These are phyloP conservation scores for Citrus hindsii DNA, from an alignment of 345 rosid genomes.

Conservation along the genomic window DNA sequence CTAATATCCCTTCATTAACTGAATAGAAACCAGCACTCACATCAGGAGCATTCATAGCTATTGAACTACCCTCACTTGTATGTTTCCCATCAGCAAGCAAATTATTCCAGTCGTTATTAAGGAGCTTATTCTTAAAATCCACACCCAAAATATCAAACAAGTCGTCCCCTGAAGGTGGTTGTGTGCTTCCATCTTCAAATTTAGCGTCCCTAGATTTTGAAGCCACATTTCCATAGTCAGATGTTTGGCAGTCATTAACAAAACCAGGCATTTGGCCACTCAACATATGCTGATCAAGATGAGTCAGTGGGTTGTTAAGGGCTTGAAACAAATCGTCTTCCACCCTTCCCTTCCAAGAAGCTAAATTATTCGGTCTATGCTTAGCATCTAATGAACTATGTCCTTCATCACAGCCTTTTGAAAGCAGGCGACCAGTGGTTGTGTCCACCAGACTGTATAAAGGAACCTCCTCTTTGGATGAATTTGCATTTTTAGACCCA, in stretches of 20 bases:
- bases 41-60: slow-evolving; percentile 32
- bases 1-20: slow-evolving; percentile 33
- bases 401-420: slow-evolving; percentile 20
- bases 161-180: slow-evolving; percentile 56
- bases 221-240: slow-evolving; percentile 24
- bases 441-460: slow-evolving; percentile 22
- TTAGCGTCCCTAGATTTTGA: slow-evolving; percentile 12
- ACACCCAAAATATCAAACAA: slow-evolving; percentile 78
- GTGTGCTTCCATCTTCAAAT: slow-evolving; percentile 34
- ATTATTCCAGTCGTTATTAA: slow-evolving; percentile 31
- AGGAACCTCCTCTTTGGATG: slow-evolving; percentile 33
- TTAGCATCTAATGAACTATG: slow-evolving; percentile 13
- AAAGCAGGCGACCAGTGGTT: slow-evolving; percentile 15
- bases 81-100: slow-evolving; percentile 29
- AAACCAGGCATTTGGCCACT: slow-evolving; percentile 20
- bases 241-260: slow-evolving; percentile 21
- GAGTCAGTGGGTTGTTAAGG: slow-evolving; percentile 17
- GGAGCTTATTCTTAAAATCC: slow-evolving; percentile 59
- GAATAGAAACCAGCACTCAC: slow-evolving; percentile 37
- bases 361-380: slow-evolving; percentile 15
- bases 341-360: slow-evolving; percentile 26
- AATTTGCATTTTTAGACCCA: slow-evolving; percentile 17
- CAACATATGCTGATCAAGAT: slow-evolving; percentile 14
- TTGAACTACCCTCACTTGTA: slow-evolving; percentile 31
- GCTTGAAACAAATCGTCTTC: slow-evolving; percentile 32